These are phyloP conservation scores for Lipomyces kockii DNA, from an alignment of 805 yeast species.

Conservation along the genomic window DNA sequence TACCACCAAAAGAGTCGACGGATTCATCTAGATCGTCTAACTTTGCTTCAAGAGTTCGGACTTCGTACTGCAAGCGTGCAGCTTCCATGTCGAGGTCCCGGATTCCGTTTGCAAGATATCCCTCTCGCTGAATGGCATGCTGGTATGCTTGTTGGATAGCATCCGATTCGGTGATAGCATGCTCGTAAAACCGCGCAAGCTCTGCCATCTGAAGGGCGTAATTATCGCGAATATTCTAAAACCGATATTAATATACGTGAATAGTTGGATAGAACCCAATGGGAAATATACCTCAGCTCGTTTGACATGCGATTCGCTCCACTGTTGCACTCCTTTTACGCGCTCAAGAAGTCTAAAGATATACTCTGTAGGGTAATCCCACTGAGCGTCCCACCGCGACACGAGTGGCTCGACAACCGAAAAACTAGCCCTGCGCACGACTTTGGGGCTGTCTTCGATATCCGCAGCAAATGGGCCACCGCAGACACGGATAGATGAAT, in stretches of 20 bases:
- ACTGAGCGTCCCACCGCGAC: conserved; percentile 34
- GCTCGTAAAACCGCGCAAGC: conserved; percentile 36
- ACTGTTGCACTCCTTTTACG: conserved; percentile 42
- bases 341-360: conserved; percentile 21
- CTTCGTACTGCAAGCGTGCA: conserved; percentile 68
- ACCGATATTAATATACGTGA: background rate
- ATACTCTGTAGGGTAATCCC: conserved; percentile 24
- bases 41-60: conserved; percentile 60
- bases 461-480: background rate
- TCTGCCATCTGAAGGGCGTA: conserved; percentile 3
- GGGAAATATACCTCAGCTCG: conserved; percentile 28
- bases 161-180: conserved; percentile 28
- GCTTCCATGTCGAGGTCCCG: conserved; percentile 61
- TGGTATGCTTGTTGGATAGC: conserved; percentile 31
- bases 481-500: background rate
- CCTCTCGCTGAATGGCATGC: conserved; percentile 35
- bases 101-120: conserved; percentile 40
- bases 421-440: conserved; percentile 47
- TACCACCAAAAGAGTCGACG: conserved; percentile 51
- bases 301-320: conserved; percentile 20
- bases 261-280: background rate
- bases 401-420: conserved; percentile 44
- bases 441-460: background rate
- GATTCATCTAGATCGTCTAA: conserved; percentile 71
- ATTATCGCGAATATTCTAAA: conserved; percentile 8